Percentiles rank a stretch among this genome's conserved stretches.
These are phyloP conservation scores for Nemania sp. DNA, from an alignment of 2,329 filamentous ascomycete genomes.

Conservation along the genomic window DNA sequence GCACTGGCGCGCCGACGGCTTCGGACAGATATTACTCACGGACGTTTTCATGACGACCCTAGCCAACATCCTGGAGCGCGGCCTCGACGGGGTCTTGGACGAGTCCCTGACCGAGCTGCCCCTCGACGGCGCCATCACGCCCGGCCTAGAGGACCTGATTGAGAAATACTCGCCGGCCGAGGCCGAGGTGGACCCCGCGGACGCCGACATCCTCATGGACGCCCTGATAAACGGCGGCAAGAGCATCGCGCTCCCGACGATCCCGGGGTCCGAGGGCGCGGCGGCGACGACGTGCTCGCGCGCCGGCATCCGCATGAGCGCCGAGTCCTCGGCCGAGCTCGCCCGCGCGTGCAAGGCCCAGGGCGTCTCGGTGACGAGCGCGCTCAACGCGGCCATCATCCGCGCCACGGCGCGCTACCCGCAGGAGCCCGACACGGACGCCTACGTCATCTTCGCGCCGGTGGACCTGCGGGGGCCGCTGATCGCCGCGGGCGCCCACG, in stretches of 20 bases:
- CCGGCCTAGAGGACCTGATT: constrained; percentile 8
- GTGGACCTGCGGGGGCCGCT: constrained; percentile 28
- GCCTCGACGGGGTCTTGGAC: neutral
- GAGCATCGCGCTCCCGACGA: constrained; percentile 34
- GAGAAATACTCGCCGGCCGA: neutral
- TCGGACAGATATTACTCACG: constrained; percentile 25
- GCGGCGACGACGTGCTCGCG: constrained; percentile 13
- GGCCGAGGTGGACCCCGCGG: neutral
- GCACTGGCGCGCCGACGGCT: constrained; percentile 31
- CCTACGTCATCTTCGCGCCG: constrained; percentile 30
- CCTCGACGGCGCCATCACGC: neutral
- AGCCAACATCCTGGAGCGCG: constrained; percentile 11
- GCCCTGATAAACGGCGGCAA: constrained; percentile 25
- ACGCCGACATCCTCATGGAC: constrained; percentile 26
- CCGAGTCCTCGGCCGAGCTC: constrained; percentile 14
- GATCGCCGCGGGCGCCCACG: neutral
- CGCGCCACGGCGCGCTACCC: constrained; percentile 27
- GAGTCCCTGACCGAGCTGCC: neutral
- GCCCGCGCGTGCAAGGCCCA: constrained; percentile 15
- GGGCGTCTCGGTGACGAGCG: constrained; percentile 27
- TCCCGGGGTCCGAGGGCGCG: constrained; percentile 7
- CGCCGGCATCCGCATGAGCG: constrained; percentile 9
- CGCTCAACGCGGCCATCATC: constrained; percentile 33
- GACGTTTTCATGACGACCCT: constrained; percentile 25
- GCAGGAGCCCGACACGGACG: constrained; percentile 27